A percentile compares a stretch with the other conserved stretches of the same genome.
Evolutionary conservation across 1,139 yeast genomes (phyloP).

Genomic region (Geotrichum phurueaensis): DNA sequence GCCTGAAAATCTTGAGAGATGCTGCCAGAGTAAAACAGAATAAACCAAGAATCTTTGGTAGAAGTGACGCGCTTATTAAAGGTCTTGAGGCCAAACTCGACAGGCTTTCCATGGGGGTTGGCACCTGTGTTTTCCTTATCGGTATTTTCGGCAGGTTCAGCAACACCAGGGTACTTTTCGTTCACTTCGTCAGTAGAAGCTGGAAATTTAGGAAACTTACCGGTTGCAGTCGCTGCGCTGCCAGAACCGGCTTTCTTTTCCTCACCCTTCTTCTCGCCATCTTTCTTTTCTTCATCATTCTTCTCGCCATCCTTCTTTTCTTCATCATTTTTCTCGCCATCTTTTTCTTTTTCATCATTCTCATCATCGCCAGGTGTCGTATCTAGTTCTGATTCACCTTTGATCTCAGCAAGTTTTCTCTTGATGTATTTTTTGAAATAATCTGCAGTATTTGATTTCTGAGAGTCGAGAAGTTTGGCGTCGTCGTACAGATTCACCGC

Average conservation of each 20-base stretch:
- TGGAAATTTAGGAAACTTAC: slow-evolving; percentile 13
- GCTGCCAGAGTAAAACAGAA: slow-evolving; percentile 39
- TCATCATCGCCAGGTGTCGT: neutral
- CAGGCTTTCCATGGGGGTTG: slow-evolving; percentile 26
- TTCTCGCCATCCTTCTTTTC: slow-evolving; percentile 1
- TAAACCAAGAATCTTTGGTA: slow-evolving; percentile 36
- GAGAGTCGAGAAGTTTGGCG: slow-evolving; percentile 29
- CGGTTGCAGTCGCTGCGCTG: neutral
- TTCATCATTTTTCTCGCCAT: neutral
- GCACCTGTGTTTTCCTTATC: slow-evolving; percentile 6
- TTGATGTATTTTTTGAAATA: slow-evolving; percentile 9
- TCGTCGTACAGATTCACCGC: slow-evolving; percentile 33
- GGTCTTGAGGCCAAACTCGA: slow-evolving; percentile 22
- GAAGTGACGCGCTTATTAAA: slow-evolving; percentile 25
- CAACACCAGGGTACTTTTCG: slow-evolving; percentile 10
- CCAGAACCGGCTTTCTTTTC: neutral
- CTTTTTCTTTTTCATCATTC: neutral
- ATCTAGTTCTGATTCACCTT: slow-evolving; percentile 5
- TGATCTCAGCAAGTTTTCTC: neutral
- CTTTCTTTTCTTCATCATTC: neutral
- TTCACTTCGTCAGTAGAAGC: slow-evolving; percentile 9
- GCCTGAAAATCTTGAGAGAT: slow-evolving; percentile 37
- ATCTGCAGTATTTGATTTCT: neutral
- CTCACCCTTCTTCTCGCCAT: neutral
- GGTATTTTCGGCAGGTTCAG: neutral